Base-by-base conservation (phyloP, 2,329 filamentous ascomycete species). In the Karstenula rhodostoma region DNA sequence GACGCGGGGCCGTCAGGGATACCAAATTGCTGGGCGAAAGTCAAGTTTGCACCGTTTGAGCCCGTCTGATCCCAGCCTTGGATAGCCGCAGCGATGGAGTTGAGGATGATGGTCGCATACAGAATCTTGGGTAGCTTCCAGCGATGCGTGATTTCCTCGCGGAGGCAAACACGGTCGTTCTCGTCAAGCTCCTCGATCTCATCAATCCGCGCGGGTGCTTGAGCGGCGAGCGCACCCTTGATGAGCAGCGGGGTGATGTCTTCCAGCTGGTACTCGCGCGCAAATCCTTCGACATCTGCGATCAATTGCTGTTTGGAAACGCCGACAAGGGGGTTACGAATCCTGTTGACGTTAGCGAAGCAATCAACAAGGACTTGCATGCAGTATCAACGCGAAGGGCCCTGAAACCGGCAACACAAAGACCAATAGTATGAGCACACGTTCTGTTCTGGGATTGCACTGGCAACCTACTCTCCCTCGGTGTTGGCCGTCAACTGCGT, bases 11-110 rank as follows among this genome's bases (percentile, higher is more conserved):
- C 57, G 44, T 76, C 72, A 4, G 72, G 68, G 23, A 76, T 74
- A 32, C 71, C 69, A 35, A 75, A 69, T 0, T 68, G 64, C 0
- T 73, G 60, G 0, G 86, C 86, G 65, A 89, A 89, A 56, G 84
- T 83, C 63, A 89, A 78, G 63, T 87, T 89, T 40, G 87, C 87
- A 40, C 75, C 76, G 55, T 75, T 72, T n/a, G 69, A 71, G 4
- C 68, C 71, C 6, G 87, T 89, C 73, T 89, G 87, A 67, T 90
- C 87, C 88, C 87, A 90, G 22, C 88, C 87, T 35, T 81, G 77
- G 29, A 91, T 87, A n/a, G 88, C 88, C 6, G 89, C 89, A 43
- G 87, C 88, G 57, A 91, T 86, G 12, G 89, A 90, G 73, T 88
- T 90, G 37, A 87, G 85, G 8, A 87, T 78, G 63, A 92, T 88